A percentile compares a stretch with the other conserved stretches of the same genome.
phyloP scores from a whole-genome alignment of 1,139 yeast species.

The Saccharomyces uvarum region DNA sequence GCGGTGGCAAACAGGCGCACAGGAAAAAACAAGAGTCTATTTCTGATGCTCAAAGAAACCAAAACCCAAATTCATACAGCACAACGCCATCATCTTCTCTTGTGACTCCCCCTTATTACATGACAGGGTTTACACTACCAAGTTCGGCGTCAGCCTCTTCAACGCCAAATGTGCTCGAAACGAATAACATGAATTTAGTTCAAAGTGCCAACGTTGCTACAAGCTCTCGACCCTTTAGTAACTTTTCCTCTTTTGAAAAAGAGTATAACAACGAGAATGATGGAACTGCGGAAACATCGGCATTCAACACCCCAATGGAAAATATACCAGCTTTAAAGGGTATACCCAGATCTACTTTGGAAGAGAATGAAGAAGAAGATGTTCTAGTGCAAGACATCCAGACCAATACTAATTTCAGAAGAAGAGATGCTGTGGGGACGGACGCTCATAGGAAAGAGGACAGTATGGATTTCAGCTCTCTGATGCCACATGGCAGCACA shows the following conservation, averaged over 20 bases:
- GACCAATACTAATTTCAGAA: background rate
- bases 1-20: constrained; percentile 11
- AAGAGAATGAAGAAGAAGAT: constrained; percentile 15
- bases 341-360: constrained; percentile 13
- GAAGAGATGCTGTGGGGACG: background rate
- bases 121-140: constrained; percentile 15
- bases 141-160: constrained; percentile 23
- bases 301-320: constrained; percentile 5
- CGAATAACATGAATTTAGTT: background rate
- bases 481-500: constrained; percentile 16
- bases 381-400: background rate
- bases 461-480: background rate
- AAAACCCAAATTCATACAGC: constrained; percentile 8
- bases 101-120: constrained; percentile 18
- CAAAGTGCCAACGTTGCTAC: constrained; percentile 1
- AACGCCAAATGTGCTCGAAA: constrained; percentile 19
- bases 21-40: constrained; percentile 26
- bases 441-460: constrained; percentile 5
- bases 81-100: constrained; percentile 14
- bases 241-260: background rate
- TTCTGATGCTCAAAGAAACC: constrained; percentile 20
- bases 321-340: constrained; percentile 13
- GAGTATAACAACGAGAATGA: background rate
- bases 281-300: background rate
- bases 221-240: constrained; percentile 4